Evolutionary conservation across 2,329 filamentous ascomycete genomes (phyloP).

Genomic region (Stromatinia cepivora): DNA sequence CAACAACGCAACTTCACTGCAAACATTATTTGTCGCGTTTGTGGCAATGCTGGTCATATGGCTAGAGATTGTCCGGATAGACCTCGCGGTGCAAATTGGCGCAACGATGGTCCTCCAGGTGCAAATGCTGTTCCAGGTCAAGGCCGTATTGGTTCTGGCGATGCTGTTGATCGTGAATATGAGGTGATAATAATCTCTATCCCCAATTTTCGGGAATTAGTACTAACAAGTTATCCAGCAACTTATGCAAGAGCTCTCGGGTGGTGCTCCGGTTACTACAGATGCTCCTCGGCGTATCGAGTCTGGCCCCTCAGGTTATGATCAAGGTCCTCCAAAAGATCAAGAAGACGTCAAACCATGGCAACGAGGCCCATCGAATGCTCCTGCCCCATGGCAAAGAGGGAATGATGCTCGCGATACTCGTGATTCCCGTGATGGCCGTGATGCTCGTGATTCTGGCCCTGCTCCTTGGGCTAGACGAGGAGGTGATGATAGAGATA

Average conservation of each 20-base stretch:
- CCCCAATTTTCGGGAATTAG: background rate
- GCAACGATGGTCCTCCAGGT: slow-evolving; percentile 65
- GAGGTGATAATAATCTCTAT: slow-evolving; percentile 63
- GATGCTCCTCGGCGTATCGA: slow-evolving; percentile 79
- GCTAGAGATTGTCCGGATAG: slow-evolving; percentile 93
- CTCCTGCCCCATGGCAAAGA: slow-evolving; percentile 74
- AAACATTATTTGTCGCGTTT: slow-evolving; percentile 97
- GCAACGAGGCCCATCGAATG: slow-evolving; percentile 83
- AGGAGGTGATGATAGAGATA: slow-evolving; percentile 47
- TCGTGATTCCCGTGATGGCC: slow-evolving; percentile 34
- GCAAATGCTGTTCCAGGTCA: slow-evolving; percentile 50
- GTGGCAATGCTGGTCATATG: slow-evolving; percentile 98
- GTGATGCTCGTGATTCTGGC: slow-evolving; percentile 46
- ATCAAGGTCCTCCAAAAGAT: slow-evolving; percentile 48
- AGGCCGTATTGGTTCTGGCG: slow-evolving; percentile 69
- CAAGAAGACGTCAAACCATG: slow-evolving; percentile 72
- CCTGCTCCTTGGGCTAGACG: slow-evolving; percentile 65
- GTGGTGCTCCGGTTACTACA: slow-evolving; percentile 60
- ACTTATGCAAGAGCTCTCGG: slow-evolving; percentile 96
- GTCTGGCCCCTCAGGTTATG: slow-evolving; percentile 67
- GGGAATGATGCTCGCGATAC: slow-evolving; percentile 44
- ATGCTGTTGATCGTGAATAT: slow-evolving; percentile 90
- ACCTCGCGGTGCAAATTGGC: slow-evolving; percentile 80
- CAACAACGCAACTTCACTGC: slow-evolving; percentile 98
- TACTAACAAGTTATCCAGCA: slow-evolving; percentile 57